Percentiles rank a stretch among this genome's conserved stretches.
These are phyloP conservation scores for Fremontodendron californicum DNA, from an alignment of 345 rosid genomes.

Conservation along the genomic window DNA sequence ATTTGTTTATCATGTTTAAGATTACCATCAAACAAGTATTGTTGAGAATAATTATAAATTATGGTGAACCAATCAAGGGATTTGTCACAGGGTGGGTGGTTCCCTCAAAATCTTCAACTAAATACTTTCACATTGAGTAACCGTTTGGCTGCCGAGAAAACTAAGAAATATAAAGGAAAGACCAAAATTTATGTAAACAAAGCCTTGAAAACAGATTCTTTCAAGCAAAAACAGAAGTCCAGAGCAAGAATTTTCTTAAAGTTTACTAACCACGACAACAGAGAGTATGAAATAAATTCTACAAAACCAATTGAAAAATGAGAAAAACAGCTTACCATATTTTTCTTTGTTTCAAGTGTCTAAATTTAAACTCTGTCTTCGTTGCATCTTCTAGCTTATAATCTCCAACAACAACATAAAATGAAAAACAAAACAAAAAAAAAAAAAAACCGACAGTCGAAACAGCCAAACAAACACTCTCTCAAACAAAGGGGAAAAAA, in stretches of 20 bases:
- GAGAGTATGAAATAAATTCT: neutral
- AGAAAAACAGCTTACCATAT: constrained; percentile 17
- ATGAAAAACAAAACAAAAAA: neutral
- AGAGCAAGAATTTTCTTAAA: neutral
- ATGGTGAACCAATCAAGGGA: neutral
- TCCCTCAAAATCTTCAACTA: neutral
- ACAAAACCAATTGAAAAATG: neutral
- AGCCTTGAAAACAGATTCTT: neutral
- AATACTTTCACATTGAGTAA: neutral
- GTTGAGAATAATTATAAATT: too few species aligned
- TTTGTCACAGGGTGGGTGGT: neutral
- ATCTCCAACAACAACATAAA: constrained; percentile 11
- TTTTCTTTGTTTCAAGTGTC: constrained; percentile 15
- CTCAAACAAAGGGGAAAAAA: neutral
- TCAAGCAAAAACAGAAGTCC: neutral
- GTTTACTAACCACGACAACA: neutral
- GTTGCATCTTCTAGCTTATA: constrained; percentile 20
- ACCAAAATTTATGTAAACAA: neutral
- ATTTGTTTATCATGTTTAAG: neutral
- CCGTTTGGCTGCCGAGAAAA: neutral
- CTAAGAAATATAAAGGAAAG: neutral
- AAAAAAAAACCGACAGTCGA: neutral
- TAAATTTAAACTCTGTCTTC: constrained; percentile 15
- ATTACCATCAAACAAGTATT: neutral
- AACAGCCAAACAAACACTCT: neutral